A percentile compares a stretch with the other conserved stretches of the same genome.
phyloP scores from a whole-genome alignment of 129 eudicot species.

The Pseudognaphalium luteoalbum region DNA sequence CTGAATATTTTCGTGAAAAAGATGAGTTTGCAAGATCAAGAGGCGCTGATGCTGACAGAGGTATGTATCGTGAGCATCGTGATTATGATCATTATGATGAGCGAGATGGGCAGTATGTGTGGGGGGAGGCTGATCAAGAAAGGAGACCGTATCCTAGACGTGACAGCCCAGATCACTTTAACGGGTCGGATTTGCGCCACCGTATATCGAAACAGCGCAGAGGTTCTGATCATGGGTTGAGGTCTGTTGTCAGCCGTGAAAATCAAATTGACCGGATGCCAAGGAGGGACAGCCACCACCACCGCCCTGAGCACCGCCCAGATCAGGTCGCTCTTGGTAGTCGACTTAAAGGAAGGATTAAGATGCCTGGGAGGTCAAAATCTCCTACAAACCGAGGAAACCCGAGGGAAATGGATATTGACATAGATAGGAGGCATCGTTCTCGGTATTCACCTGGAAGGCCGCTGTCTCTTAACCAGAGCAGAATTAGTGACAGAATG shows the following conservation, averaged over 20 bases:
- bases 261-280: slow-evolving; percentile 38
- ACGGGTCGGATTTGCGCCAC: slow-evolving; percentile 62
- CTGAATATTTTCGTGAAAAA: slow-evolving; percentile 63
- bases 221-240: slow-evolving; percentile 49
- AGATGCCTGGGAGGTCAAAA: slow-evolving; percentile 54
- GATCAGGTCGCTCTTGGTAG: slow-evolving; percentile 51
- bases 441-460: slow-evolving; percentile 58
- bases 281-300: slow-evolving; percentile 50
- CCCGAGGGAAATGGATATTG: slow-evolving; percentile 47
- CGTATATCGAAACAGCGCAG: slow-evolving; percentile 68
- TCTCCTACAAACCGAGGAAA: slow-evolving; percentile 48
- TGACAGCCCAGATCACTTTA: slow-evolving; percentile 39
- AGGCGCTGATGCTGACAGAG: slow-evolving; percentile 56
- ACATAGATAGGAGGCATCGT: slow-evolving; percentile 36
- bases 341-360: slow-evolving; percentile 84
- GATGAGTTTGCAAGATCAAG: slow-evolving; percentile 54
- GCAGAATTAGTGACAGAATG: slow-evolving; percentile 62
- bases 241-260: slow-evolving; percentile 60
- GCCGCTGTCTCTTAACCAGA: slow-evolving; percentile 41
- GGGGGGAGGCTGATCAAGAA: slow-evolving; percentile 52
- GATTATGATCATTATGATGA: slow-evolving; percentile 55
- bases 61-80: slow-evolving; percentile 43
- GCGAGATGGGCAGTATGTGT: slow-evolving; percentile 37
- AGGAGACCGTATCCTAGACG: slow-evolving; percentile 48
- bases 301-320: slow-evolving; percentile 20